phyloP scores from a whole-genome alignment of 371 early-diverging fungal genomes.

The Syncephalis plumigaleata region DNA sequence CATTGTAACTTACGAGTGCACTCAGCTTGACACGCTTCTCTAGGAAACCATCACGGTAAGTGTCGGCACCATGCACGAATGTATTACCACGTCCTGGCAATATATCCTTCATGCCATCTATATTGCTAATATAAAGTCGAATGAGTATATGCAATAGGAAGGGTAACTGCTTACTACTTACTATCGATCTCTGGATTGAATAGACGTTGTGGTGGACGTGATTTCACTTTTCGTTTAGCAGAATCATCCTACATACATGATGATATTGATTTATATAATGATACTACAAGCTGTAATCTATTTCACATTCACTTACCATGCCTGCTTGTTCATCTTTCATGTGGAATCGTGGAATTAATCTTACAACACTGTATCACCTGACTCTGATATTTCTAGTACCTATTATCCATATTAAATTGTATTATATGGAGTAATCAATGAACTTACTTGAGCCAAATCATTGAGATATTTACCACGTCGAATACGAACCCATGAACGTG shows the following conservation, averaged over 20 bases:
- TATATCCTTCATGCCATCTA: too few relatives aligned
- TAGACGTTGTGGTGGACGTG: constrained; percentile 43
- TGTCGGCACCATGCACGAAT: constrained; percentile 62
- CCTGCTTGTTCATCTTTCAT: constrained; percentile 21
- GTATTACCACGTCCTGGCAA: too few relatives aligned
- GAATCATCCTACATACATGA: constrained; percentile 1
- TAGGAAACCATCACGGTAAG: constrained; percentile 77
- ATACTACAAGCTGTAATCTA: too few relatives aligned
- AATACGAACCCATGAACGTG: constrained; percentile 83
- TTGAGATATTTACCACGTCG: constrained; percentile 91
- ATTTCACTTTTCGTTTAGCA: background rate
- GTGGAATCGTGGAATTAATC: constrained; percentile 81
- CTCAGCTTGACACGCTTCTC: constrained; percentile 74
- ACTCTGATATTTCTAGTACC: constrained; percentile 59
- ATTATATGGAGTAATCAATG: background rate
- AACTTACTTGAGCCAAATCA: constrained; percentile 76
- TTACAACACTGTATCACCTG: constrained; percentile 66
- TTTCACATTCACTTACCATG: constrained; percentile 50
- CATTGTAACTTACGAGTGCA: constrained; percentile 27
- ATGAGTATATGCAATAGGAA: constrained; percentile 17
- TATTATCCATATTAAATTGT: background rate
- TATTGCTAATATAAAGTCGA: too few relatives aligned
- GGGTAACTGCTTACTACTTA: constrained; percentile 9
- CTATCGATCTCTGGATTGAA: constrained; percentile 54
- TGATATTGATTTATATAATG: constrained; percentile 51